Evolutionary conservation across 1,139 yeast genomes (phyloP).

Genomic region (Yamadazyma blattariae): DNA sequence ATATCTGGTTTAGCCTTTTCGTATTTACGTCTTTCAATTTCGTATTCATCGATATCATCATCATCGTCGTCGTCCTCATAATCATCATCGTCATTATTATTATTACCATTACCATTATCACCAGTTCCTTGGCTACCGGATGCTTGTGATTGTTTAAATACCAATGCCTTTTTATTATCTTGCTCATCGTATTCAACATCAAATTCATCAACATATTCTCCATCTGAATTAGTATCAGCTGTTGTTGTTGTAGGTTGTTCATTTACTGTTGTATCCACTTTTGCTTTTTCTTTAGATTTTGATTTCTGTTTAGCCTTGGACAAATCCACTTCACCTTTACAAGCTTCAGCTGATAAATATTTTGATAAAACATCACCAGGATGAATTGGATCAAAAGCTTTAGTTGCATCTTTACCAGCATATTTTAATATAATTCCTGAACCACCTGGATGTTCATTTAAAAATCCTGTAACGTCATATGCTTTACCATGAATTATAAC

Average conservation of each 20-base stretch:
- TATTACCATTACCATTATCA: conserved; percentile 11
- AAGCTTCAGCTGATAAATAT: conserved; percentile 32
- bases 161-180: conserved; percentile 29
- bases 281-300: not conserved
- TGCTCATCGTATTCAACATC: conserved; percentile 50
- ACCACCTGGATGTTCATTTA: conserved; percentile 56
- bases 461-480: conserved; percentile 49
- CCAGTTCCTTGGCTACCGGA: not conserved
- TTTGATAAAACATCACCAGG: conserved; percentile 71
- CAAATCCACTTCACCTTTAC: conserved; percentile 30
- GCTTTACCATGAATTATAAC: conserved; percentile 51
- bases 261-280: conserved; percentile 9
- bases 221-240: conserved; percentile 1
- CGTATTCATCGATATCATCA: conserved; percentile 32
- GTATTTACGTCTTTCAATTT: conserved; percentile 23
- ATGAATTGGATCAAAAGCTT: conserved; percentile 72
- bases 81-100: conserved; percentile 27
- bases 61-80: conserved; percentile 33
- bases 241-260: not conserved
- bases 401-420: conserved; percentile 61
- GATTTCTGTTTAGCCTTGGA: not conserved
- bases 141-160: too few relatives aligned
- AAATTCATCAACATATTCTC: conserved; percentile 29
- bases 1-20: conserved; percentile 56
- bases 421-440: conserved; percentile 48